Evolutionary conservation across 2,329 filamentous ascomycete species (phyloP), one percentile per base, ranked within the genome.

Genomic region (Coleophoma crateriformis): DNA sequence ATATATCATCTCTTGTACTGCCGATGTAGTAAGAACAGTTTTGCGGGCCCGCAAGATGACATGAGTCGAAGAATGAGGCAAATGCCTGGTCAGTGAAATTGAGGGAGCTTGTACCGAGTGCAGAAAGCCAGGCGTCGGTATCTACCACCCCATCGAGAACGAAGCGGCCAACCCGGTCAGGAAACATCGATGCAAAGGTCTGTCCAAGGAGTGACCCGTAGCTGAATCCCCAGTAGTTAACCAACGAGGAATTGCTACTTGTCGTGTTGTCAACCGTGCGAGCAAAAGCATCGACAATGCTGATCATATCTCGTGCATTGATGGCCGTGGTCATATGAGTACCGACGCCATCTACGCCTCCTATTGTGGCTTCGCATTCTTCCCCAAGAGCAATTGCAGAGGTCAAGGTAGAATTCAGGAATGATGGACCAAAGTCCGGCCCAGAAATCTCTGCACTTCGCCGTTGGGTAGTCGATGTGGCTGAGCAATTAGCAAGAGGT

Each of bases 161-260:
- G 22, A 76, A 52, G 7, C 71, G 66, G 0, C 69, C 71, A 10
- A 76, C 60, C 15, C 65, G 61, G 1, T 61, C 61, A 1, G 71
- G 71, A 52, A 67, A 72, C 65, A 73, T 67, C 1, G 67, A 67
- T 11, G 71, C 71, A 48, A 74, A 72, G 1, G 65, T 70, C 39
- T 68, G 67, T 1, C 71, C 71, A 3, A 74, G 59, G 8, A 69
- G 56, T 2, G 68, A 71, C 2, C 71, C 71, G 50, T 79, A 79
- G 4, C 73, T 77, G 44, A 77, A 68, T 0, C 75, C 74, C 62
- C 72, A 71, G 54, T 75, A 78, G 55, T 73, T 72, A 27, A 78
- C 53, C 43, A 54, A 8, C 7, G 39, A 14, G 45, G 60, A 50
- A 2, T 48, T 32, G 14, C 35, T 13, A 8, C 41, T 47, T 19